Evolutionary conservation across 2,329 filamentous ascomycete genomes (phyloP).

Genomic region (Fusarium humuli): DNA sequence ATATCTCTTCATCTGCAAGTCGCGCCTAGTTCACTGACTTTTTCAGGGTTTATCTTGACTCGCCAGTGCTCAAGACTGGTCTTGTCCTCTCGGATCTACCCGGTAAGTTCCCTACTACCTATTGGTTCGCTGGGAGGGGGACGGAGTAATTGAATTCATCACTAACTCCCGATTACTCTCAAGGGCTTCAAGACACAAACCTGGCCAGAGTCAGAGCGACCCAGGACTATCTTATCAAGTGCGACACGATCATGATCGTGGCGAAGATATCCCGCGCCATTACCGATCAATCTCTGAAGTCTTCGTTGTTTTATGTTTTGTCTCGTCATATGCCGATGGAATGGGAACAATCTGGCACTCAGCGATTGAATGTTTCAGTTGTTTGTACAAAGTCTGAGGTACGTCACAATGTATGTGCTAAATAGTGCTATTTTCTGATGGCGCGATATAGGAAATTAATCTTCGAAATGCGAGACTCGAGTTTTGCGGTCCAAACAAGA

Average conservation of each 20-base stretch:
- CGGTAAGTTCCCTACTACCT: slow-evolving; percentile 32
- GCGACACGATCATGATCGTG: slow-evolving; percentile 52
- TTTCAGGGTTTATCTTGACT: slow-evolving; percentile 48
- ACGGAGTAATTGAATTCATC: accelerated
- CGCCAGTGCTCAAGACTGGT: slow-evolving; percentile 49
- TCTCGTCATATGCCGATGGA: slow-evolving; percentile 47
- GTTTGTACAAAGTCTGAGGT: slow-evolving; percentile 51
- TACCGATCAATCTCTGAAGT: slow-evolving; percentile 50
- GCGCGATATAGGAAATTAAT: slow-evolving; percentile 42
- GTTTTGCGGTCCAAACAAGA: slow-evolving; percentile 45
- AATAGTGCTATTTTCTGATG: no score
- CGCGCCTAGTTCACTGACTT: not conserved
- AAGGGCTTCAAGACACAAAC: slow-evolving; percentile 51
- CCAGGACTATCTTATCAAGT: slow-evolving; percentile 51
- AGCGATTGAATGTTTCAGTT: slow-evolving; percentile 47
- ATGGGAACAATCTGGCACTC: slow-evolving; percentile 44
- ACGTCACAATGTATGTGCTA: no score
- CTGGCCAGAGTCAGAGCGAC: slow-evolving; percentile 51
- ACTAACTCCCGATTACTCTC: not conserved
- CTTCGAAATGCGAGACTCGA: slow-evolving; percentile 40
- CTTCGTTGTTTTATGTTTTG: slow-evolving; percentile 47
- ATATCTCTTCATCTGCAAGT: accelerated
- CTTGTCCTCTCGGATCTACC: slow-evolving; percentile 52
- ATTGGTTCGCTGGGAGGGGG: no score
- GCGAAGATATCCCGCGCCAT: slow-evolving; percentile 51